Percentiles rank a stretch among this genome's conserved stretches.
These are phyloP conservation scores for Rhizoclosmatium globosum DNA, from an alignment of 192 early-diverging fungal species.

Conservation along the genomic window DNA sequence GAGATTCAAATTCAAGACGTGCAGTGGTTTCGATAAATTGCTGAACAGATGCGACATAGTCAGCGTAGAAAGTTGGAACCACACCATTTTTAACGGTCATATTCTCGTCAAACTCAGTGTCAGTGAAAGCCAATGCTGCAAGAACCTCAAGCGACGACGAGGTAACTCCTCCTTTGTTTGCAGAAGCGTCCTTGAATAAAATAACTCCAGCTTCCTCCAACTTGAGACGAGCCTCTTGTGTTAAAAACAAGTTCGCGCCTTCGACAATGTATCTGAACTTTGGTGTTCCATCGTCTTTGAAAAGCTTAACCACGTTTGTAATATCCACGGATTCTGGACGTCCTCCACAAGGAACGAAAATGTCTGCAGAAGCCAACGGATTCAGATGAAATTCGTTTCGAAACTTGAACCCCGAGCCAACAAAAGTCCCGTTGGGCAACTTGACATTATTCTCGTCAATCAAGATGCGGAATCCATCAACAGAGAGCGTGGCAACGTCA, in stretches of 20 bases:
- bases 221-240: slow-evolving; percentile 95
- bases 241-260: slow-evolving; percentile 99
- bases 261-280: slow-evolving; percentile 99
- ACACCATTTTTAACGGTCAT: slow-evolving; percentile 87
- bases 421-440: slow-evolving; percentile 85
- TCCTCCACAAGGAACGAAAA: slow-evolving; percentile 99
- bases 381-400: slow-evolving; percentile 97
- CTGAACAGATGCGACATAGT: slow-evolving; percentile 94
- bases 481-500: slow-evolving; percentile 78
- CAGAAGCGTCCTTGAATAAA: slow-evolving; percentile 98
- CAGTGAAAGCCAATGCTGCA: slow-evolving; percentile 92
- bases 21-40: slow-evolving; percentile 92
- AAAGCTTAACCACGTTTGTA: slow-evolving; percentile 79
- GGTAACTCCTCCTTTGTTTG: slow-evolving; percentile 99
- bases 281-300: slow-evolving; percentile 82
- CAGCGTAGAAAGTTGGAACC: slow-evolving; percentile 87
- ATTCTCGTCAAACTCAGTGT: slow-evolving; percentile 85
- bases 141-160: slow-evolving; percentile 97
- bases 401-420: slow-evolving; percentile 90
- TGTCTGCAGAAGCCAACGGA: slow-evolving; percentile 75
- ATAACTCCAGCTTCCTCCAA: slow-evolving; percentile 93
- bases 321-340: slow-evolving; percentile 97
- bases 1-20: slow-evolving; percentile 89
- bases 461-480: slow-evolving; percentile 90
- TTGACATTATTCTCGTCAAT: slow-evolving; percentile 91